Base-by-base conservation (phyloP, 75 land plant species). In the Pseudotsuga menziesii region DNA sequence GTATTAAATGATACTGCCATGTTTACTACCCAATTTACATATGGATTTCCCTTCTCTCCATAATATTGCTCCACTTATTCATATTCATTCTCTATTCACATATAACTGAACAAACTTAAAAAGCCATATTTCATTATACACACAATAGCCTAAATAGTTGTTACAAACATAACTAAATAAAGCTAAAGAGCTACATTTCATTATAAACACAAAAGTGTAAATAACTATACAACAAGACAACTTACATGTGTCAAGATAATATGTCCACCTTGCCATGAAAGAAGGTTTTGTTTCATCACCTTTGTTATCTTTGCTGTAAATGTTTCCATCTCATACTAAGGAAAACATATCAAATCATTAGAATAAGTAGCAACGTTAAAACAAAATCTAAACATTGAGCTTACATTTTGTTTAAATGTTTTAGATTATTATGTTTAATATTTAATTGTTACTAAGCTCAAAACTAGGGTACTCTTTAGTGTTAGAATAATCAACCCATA, bases 261-360 rank as follows among this genome's bases (percentile, higher is more conserved):
- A 11, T 95, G 95, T 55, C 98, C 98, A 63, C 98, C 98, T 80
- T 94, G 98, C 29, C 89, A 81, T 67, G 90, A 91, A 85, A 85
- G 92, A 35, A 94, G 78, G 1, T 82, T 23, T 19, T 75, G 61
- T 70, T 90, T 92, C 95, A 94, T 86, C 88, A 92, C 78, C 77
- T 87, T 63, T 60, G 92, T 93, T 52, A 94, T 87, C 80, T 78
- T 90, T 61, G 75, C 76, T 1, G 85, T 84, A 74, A 90, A 92
- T 0, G 29, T 82, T 76, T 89, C 76, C 98, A 94, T 94, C 39
- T 87, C 75, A 23, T 35, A 36, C 96, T 93, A 85, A n/a, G n/a
- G 4, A 69, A 69, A 20, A 69, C 3, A 69, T 3, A 6, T 0
- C 11, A 48, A 48, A 48, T 9, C 52, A 7, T 44, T 44, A 44